Evolutionary conservation across 1,284 basidiomycete genomes (phyloP).

Genomic region (Puccinia triticina): DNA sequence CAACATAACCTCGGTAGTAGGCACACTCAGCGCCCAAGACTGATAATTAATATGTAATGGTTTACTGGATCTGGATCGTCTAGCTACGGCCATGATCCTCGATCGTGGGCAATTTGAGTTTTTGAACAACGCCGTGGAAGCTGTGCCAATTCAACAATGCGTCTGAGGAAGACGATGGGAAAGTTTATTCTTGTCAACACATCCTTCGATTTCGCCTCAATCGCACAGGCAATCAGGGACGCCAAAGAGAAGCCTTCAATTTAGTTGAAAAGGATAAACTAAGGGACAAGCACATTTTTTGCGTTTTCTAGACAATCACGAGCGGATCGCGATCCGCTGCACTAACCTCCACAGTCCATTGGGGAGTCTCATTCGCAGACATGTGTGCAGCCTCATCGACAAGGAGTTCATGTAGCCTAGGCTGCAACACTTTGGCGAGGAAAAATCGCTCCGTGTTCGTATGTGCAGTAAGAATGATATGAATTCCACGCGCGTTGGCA

Average conservation of each 20-base stretch:
- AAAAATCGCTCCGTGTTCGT: conserved; percentile 49
- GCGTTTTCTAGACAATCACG: conserved; percentile 26
- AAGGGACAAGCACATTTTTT: neutral
- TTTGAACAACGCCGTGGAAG: neutral
- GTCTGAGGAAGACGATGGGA: neutral
- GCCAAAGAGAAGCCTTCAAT: neutral
- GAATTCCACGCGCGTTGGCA: conserved; percentile 42
- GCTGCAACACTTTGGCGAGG: conserved; percentile 23
- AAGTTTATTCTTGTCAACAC: neutral
- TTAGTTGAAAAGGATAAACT: neutral
- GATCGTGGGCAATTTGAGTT: neutral
- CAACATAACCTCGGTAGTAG: too few relatives aligned
- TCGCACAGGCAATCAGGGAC: neutral
- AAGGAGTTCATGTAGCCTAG: conserved; percentile 29
- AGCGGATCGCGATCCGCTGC: conserved; percentile 42
- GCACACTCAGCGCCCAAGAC: neutral
- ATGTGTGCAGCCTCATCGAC: conserved; percentile 13
- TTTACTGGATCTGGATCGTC: neutral
- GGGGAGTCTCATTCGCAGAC: neutral
- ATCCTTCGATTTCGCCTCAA: neutral
- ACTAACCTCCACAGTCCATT: conserved; percentile 42
- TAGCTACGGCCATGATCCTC: neutral
- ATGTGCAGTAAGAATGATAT: conserved; percentile 46
- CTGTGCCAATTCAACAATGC: neutral
- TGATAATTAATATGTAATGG: neutral